Conservation (phyloP, 495 filamentous ascomycete genomes). For the Trichoderma erinaceum region DNA sequence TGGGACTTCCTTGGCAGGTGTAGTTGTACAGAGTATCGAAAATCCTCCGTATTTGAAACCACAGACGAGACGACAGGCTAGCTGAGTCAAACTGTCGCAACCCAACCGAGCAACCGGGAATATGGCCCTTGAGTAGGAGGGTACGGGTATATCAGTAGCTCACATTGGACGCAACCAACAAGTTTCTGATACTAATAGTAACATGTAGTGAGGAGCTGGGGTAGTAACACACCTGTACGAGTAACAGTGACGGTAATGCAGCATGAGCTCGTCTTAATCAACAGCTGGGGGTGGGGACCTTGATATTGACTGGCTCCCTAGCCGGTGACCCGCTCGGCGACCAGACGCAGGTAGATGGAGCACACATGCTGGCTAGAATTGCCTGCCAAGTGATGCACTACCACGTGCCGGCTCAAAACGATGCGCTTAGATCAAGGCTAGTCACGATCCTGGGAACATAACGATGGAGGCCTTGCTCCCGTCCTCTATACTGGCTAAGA, state of each 20-base stretch:
- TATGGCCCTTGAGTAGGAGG: not conserved
- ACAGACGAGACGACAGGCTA: not conserved
- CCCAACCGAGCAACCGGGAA: not conserved
- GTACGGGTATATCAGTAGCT: not conserved
- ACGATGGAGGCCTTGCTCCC: not conserved
- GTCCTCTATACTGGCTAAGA: not conserved
- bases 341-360: slow-evolving; percentile 11
- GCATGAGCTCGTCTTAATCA: not conserved
- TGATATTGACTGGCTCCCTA: not conserved
- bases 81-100: slow-evolving; percentile 8
- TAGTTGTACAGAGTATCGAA: not conserved
- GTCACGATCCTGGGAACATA: not conserved
- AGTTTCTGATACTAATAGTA: not conserved
- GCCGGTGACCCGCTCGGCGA: slow-evolving; percentile 7
- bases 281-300: not conserved
- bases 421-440: slow-evolving; percentile 13
- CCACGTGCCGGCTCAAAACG: not conserved
- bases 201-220: not conserved
- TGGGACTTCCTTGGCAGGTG: not conserved
- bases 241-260: not conserved
- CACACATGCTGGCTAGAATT: not conserved
- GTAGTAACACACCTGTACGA: not conserved
- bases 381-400: not conserved
- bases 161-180: not conserved
- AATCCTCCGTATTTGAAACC: not conserved